A percentile compares a stretch with the other conserved stretches of the same genome.
phyloP scores from a whole-genome alignment of 2,329 filamentous ascomycete species.

The Myriosclerotinia curreyana region DNA sequence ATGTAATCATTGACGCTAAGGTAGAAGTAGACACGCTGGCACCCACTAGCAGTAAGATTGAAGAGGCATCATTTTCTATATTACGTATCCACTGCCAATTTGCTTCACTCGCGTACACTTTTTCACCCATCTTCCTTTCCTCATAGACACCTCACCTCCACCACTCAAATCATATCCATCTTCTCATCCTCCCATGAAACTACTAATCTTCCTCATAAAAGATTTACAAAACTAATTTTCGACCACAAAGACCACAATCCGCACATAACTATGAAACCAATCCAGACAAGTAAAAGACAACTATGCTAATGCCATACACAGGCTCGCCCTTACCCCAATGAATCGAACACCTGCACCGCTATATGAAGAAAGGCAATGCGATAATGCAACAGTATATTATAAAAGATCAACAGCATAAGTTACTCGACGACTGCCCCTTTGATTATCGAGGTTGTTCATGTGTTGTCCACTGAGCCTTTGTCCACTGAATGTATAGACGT shows the following conservation, averaged over 20 bases:
- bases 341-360: constrained; percentile 18
- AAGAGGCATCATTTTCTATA: constrained; percentile 20
- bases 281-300: constrained; percentile 6
- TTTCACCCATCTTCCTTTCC: neutral
- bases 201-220: constrained; percentile 8
- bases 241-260: constrained; percentile 6
- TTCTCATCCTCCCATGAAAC: neutral
- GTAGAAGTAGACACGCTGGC: neutral
- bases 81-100: constrained; percentile 14
- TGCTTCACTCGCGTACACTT: constrained; percentile 17
- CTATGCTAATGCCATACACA: constrained; percentile 20
- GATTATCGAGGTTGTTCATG: constrained; percentile 2
- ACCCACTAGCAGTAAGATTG: neutral
- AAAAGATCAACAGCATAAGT: constrained; percentile 1
- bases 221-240: constrained; percentile 1
- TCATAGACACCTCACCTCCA: neutral
- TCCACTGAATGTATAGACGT: constrained; percentile 1
- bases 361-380: constrained; percentile 11
- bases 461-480: constrained; percentile 5
- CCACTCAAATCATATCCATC: constrained; percentile 4
- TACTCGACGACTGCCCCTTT: neutral
- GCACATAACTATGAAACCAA: constrained; percentile 12
- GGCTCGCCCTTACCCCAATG: constrained; percentile 14
- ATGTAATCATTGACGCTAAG: neutral
- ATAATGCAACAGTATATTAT: constrained; percentile 10